Conservation (phyloP, 2,329 filamentous ascomycete genomes). For the Penicillium carneum region DNA sequence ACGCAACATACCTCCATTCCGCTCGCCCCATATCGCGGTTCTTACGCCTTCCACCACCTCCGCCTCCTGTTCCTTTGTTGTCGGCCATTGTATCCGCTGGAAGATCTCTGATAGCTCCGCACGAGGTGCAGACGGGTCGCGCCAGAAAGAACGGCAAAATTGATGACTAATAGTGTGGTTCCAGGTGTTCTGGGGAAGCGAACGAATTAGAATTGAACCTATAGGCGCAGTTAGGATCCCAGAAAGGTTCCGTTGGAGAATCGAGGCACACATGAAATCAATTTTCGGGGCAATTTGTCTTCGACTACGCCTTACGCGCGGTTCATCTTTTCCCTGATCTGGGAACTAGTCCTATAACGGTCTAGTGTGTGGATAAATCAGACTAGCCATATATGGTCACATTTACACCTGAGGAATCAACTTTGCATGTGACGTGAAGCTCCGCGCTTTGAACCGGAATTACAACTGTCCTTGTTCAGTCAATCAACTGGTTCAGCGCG, state of each 20-base stretch:
- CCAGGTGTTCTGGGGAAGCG: not conserved
- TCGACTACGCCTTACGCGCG: slow-evolving; percentile 11
- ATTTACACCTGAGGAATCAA: slow-evolving; percentile 21
- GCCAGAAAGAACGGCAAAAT: slow-evolving; percentile 8
- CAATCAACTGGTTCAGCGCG: slow-evolving; percentile 20
- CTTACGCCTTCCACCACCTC: slow-evolving; percentile 59
- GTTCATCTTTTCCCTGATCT: slow-evolving; percentile 19
- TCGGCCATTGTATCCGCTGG: slow-evolving; percentile 43
- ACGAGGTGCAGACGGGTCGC: slow-evolving; percentile 16
- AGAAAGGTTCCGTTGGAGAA: slow-evolving; percentile 30
- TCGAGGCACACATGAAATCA: slow-evolving; percentile 26
- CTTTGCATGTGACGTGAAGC: slow-evolving; percentile 23
- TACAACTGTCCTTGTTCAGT: slow-evolving; percentile 12
- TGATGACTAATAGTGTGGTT: not conserved
- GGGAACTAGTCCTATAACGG: slow-evolving; percentile 15
- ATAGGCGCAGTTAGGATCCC: slow-evolving; percentile 15
- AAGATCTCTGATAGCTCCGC: slow-evolving; percentile 31
- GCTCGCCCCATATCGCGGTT: slow-evolving; percentile 71
- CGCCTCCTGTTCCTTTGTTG: slow-evolving; percentile 44
- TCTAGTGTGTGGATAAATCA: not conserved
- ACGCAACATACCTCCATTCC: slow-evolving; percentile 66
- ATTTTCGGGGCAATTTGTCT: slow-evolving; percentile 22
- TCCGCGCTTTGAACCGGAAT: slow-evolving; percentile 14
- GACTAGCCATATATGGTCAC: slow-evolving; percentile 6
- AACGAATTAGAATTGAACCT: not conserved